These are phyloP conservation scores for Cyclotella choctawhatcheeana DNA, from an alignment of 108 stramenopile genomes.

Conservation along the genomic window DNA sequence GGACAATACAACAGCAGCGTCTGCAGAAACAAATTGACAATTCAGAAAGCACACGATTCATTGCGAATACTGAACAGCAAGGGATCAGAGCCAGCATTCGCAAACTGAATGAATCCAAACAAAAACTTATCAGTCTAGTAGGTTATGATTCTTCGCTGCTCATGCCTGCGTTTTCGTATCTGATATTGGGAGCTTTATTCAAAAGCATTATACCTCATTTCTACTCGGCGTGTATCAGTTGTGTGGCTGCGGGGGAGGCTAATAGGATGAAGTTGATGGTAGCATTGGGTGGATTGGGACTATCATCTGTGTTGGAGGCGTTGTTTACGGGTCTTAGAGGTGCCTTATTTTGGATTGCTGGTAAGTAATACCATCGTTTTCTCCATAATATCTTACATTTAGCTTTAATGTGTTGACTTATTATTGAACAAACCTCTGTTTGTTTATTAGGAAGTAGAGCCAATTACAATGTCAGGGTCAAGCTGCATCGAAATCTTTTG, in stretches of 20 bases:
- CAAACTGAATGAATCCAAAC: constrained; percentile 73
- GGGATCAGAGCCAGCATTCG: constrained; percentile 36
- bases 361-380: too few species aligned
- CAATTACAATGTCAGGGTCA: constrained; percentile 87
- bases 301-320: constrained; percentile 65
- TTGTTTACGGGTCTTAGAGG: constrained; percentile 85
- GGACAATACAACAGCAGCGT: constrained; percentile 37
- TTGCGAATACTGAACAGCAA: constrained; percentile 18
- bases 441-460: constrained; percentile 79
- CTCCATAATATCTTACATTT: too few species aligned
- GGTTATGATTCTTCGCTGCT: constrained; percentile 75
- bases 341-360: constrained; percentile 88
- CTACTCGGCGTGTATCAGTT: constrained; percentile 73
- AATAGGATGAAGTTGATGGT: constrained; percentile 51
- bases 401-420: too few species aligned
- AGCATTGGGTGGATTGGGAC: constrained; percentile 67
- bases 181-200: constrained; percentile 79
- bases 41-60: constrained; percentile 25
- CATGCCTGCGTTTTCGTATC: constrained; percentile 72
- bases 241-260: constrained; percentile 62
- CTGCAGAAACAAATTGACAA: constrained; percentile 3
- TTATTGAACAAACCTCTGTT: too few species aligned
- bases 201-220: constrained; percentile 77
- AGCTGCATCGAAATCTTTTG: constrained; percentile 83
- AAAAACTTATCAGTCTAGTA: constrained; percentile 72